Percentiles rank a stretch among this genome's conserved stretches.
Evolutionary conservation across 202 grass and related monocot species (phyloP).

Genomic region (Carex sylvatica): DNA sequence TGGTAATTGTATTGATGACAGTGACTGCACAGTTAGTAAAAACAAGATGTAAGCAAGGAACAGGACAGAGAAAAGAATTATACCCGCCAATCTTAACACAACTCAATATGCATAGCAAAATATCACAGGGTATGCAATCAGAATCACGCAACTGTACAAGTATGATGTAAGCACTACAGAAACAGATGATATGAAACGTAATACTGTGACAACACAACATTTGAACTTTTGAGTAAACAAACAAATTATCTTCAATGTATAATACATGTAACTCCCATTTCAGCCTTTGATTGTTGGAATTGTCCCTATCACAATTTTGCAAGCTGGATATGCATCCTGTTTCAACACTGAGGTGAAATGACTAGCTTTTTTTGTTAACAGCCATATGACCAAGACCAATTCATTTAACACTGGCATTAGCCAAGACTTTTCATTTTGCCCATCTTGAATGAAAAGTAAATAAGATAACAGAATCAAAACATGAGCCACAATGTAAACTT

Average conservation of each 20-base stretch:
- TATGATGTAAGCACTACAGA: not conserved
- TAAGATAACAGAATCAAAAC: not conserved
- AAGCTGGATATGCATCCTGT: not conserved
- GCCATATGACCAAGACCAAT: not conserved
- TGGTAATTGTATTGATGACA: constrained; percentile 11
- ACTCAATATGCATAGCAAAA: not conserved
- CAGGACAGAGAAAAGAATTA: not conserved
- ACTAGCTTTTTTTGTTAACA: not conserved
- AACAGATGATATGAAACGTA: not conserved
- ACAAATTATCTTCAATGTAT: not conserved
- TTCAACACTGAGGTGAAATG: not conserved
- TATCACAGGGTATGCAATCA: not conserved
- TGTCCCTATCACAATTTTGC: not conserved
- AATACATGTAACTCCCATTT: not conserved
- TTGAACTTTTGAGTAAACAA: not conserved
- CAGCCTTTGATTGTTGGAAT: not conserved
- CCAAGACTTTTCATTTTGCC: not conserved
- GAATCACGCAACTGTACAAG: not conserved
- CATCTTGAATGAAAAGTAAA: not conserved
- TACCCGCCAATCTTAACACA: not conserved
- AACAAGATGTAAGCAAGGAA: constrained; percentile 2
- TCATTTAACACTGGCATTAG: not conserved
- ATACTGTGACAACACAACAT: not conserved
- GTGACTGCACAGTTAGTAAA: not conserved
- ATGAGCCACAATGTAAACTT: not conserved